A percentile compares a stretch with the other conserved stretches of the same genome.
Conservation (phyloP, 176 grass and related monocot species). For the Elymus sibiricus region DNA sequence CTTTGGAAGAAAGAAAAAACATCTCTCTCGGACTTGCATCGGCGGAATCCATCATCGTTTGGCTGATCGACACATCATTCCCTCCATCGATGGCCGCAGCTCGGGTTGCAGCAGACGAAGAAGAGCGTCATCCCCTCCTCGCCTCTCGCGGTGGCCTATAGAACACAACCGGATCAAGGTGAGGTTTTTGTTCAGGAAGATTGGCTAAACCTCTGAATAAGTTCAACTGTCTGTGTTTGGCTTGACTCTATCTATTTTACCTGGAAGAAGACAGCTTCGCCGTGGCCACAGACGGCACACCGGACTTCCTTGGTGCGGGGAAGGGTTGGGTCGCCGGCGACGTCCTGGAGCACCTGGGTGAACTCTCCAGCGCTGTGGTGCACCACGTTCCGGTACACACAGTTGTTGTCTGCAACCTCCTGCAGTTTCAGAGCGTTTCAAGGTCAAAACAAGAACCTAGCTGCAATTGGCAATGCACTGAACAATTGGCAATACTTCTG, state of each 20-base stretch:
- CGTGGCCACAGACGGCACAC: slow-evolving; percentile 55
- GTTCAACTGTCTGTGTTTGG: not conserved
- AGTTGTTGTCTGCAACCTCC: slow-evolving; percentile 76
- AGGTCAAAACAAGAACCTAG: not conserved
- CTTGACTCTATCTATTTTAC: slow-evolving; percentile 9
- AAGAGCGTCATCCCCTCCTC: slow-evolving; percentile 85
- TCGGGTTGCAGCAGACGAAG: slow-evolving; percentile 88
- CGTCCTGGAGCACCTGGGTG: slow-evolving; percentile 84
- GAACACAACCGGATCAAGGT: not conserved
- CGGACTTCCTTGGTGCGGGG: slow-evolving; percentile 71
- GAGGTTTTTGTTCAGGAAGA: not conserved
- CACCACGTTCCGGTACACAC: slow-evolving; percentile 85
- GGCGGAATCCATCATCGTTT: not conserved
- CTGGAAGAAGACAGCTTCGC: slow-evolving; percentile 92
- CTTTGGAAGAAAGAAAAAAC: slow-evolving; percentile 16
- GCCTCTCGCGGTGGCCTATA: slow-evolving; percentile 65
- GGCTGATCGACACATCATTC: slow-evolving; percentile 41
- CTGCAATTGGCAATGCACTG: not conserved
- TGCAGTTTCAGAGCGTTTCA: slow-evolving; percentile 26
- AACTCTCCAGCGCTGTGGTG: slow-evolving; percentile 73
- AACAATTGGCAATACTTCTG: not conserved
- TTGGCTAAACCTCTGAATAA: not conserved
- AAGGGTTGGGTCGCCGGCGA: slow-evolving; percentile 78
- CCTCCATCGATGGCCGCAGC: slow-evolving; percentile 77
- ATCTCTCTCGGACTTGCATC: not conserved